A percentile compares a stretch with the other conserved stretches of the same genome.
These are phyloP conservation scores for Nakazawaea sp. DNA, from an alignment of 805 yeast genomes.

Conservation along the genomic window DNA sequence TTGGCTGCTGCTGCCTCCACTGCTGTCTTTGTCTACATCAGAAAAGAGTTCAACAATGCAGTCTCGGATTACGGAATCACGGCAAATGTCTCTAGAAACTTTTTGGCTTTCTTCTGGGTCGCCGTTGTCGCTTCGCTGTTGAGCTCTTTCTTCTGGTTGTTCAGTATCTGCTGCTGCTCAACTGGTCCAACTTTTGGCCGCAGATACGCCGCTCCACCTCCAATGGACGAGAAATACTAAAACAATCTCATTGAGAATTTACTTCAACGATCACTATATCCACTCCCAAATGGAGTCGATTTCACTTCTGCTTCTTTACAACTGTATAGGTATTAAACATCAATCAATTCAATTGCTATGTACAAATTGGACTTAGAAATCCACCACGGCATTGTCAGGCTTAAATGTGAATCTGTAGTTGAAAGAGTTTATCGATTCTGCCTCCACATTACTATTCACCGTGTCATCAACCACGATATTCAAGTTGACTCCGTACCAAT, in stretches of 20 bases:
- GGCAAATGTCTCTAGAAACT: constrained; percentile 31
- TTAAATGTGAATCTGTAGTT: constrained; percentile 61
- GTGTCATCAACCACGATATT: constrained; percentile 54
- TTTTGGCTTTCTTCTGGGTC: constrained; percentile 20
- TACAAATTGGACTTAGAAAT: no score
- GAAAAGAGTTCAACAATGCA: constrained; percentile 43
- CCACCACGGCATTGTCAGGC: constrained; percentile 42
- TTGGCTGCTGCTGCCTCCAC: constrained; percentile 53
- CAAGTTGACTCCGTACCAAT: constrained; percentile 63
- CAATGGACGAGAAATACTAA: constrained; percentile 2
- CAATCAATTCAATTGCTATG: no score
- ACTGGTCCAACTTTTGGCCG: not conserved
- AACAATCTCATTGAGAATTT: not conserved
- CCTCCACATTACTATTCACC: constrained; percentile 26
- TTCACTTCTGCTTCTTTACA: no score
- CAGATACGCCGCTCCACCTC: not conserved
- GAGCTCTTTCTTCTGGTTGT: constrained; percentile 13
- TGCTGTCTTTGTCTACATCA: constrained; percentile 47
- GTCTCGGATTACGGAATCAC: constrained; percentile 44
- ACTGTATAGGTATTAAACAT: no score
- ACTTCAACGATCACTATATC: no score
- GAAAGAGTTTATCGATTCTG: constrained; percentile 49
- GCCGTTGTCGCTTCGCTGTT: constrained; percentile 15
- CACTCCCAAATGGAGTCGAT: no score
- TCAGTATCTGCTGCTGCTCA: constrained; percentile 12